phyloP scores from a whole-genome alignment of 768 basidiomycete genomes.

The Mycena leptocephala region DNA sequence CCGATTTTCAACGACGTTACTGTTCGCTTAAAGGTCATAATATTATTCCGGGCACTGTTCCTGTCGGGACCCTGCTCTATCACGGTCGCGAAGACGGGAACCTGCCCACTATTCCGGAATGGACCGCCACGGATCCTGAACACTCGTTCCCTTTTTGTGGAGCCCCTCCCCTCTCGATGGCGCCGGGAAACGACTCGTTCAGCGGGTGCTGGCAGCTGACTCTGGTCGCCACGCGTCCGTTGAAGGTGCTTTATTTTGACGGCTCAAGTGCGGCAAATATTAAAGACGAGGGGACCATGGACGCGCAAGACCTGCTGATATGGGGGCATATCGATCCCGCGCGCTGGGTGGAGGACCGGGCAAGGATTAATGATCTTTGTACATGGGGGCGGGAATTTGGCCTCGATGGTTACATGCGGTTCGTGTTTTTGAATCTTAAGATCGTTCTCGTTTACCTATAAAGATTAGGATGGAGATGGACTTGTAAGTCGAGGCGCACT shows the following conservation, averaged over 20 bases:
- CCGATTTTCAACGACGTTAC: too few species aligned
- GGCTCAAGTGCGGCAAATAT: constrained; percentile 64
- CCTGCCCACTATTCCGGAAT: constrained; percentile 33
- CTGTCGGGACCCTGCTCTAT: constrained; percentile 42
- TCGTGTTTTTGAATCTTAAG: background rate
- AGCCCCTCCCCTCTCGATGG: too few species aligned
- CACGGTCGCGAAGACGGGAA: constrained; percentile 34
- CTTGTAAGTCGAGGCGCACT: constrained; percentile 41
- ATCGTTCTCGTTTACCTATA: background rate
- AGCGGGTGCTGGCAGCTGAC: constrained; percentile 59
- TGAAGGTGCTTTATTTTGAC: constrained; percentile 69
- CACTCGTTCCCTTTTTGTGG: constrained; percentile 31
- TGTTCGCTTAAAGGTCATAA: constrained; percentile 37
- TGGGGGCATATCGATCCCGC: background rate
- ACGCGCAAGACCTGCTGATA: constrained; percentile 2
- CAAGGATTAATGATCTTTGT: constrained; percentile 48
- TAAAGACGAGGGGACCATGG: background rate
- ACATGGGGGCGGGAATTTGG: background rate
- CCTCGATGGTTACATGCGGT: constrained; percentile 16
- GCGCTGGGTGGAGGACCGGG: background rate
- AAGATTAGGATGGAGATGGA: constrained; percentile 41
- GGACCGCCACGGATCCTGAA: constrained; percentile 42
- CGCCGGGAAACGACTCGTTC: too few species aligned
- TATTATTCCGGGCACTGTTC: constrained; percentile 38
- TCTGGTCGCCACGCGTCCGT: constrained; percentile 52